Conservation (phyloP, 495 filamentous ascomycete genomes). For the Cercophora sp. region DNA sequence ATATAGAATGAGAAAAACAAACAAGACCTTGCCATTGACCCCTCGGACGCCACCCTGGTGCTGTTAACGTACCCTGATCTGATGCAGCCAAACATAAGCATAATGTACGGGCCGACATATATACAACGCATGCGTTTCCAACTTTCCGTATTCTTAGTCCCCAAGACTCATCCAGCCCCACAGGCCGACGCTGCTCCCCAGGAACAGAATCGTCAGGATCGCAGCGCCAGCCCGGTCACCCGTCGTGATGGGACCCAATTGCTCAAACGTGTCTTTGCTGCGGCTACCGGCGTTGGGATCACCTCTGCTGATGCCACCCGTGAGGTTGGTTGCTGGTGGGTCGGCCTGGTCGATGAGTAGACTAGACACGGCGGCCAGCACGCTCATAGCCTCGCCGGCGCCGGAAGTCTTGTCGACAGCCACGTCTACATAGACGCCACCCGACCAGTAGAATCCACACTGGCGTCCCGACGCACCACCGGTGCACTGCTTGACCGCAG, state of each 20-base stretch:
- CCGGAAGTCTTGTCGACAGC: constrained; percentile 60
- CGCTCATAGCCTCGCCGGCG: constrained; percentile 66
- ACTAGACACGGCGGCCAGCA: constrained; percentile 58
- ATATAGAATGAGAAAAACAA: too few species aligned
- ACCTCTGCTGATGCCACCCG: constrained; percentile 25
- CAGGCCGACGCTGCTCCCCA: constrained; percentile 17
- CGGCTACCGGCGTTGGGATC: constrained; percentile 20
- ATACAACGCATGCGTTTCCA: too few species aligned
- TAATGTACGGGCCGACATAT: too few species aligned
- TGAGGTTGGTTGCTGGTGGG: constrained; percentile 22
- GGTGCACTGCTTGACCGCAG: constrained; percentile 64
- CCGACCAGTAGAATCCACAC: constrained; percentile 54
- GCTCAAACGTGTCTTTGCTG: constrained; percentile 9
- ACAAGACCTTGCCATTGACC: too few species aligned
- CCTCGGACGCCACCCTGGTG: too few species aligned
- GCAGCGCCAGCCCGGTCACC: constrained; percentile 26
- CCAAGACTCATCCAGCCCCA: constrained; percentile 30
- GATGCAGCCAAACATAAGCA: too few species aligned
- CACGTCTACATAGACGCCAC: constrained; percentile 58
- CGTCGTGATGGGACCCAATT: constrained; percentile 18
- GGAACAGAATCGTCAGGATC: constrained; percentile 26
- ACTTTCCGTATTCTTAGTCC: too few species aligned
- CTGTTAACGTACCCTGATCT: too few species aligned
- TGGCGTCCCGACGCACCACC: constrained; percentile 50
- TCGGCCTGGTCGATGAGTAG: constrained; percentile 35